phyloP scores from a whole-genome alignment of 352 stramenopile genomes.

The Blastocystis sp. region DNA sequence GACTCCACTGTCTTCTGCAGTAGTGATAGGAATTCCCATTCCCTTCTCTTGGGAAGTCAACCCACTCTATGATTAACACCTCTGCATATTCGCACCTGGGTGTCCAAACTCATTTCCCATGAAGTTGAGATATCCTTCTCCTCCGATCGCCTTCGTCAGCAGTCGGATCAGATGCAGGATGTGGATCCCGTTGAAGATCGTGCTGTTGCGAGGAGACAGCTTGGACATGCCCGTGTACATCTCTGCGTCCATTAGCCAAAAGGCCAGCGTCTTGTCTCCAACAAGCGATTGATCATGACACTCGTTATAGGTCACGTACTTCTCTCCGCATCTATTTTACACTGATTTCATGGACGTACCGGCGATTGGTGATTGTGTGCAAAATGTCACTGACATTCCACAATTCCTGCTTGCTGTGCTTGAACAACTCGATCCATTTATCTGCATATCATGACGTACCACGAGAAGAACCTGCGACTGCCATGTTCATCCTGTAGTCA shows the following conservation, averaged over 20 bases:
- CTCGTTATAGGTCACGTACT: slow-evolving; percentile 63
- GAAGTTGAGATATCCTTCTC: slow-evolving; percentile 65
- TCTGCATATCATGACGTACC: slow-evolving; percentile 16
- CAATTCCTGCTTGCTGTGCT: slow-evolving; percentile 61
- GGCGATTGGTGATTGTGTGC: slow-evolving; percentile 63
- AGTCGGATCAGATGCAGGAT: slow-evolving; percentile 64
- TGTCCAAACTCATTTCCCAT: slow-evolving; percentile 66
- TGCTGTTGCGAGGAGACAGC: not conserved
- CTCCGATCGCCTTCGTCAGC: slow-evolving; percentile 62
- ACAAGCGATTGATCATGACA: slow-evolving; percentile 65
- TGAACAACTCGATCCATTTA: slow-evolving; percentile 65
- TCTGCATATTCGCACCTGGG: not conserved
- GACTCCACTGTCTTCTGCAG: slow-evolving; percentile 64
- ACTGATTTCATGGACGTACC: not conserved
- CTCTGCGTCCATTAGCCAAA: slow-evolving; percentile 65
- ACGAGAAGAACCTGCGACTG: not conserved
- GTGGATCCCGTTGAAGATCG: slow-evolving; percentile 63
- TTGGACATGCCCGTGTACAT: slow-evolving; percentile 65
- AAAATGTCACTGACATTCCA: slow-evolving; percentile 64
- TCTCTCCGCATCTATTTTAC: slow-evolving; percentile 18
- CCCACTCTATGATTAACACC: slow-evolving; percentile 55
- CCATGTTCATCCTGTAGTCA: slow-evolving; percentile 64
- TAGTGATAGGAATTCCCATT: slow-evolving; percentile 63
- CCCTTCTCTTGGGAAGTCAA: slow-evolving; percentile 65
- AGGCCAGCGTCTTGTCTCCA: slow-evolving; percentile 65